Base-by-base conservation (phyloP, 2,329 filamentous ascomycete species). In the Calonectria leucothoes region DNA sequence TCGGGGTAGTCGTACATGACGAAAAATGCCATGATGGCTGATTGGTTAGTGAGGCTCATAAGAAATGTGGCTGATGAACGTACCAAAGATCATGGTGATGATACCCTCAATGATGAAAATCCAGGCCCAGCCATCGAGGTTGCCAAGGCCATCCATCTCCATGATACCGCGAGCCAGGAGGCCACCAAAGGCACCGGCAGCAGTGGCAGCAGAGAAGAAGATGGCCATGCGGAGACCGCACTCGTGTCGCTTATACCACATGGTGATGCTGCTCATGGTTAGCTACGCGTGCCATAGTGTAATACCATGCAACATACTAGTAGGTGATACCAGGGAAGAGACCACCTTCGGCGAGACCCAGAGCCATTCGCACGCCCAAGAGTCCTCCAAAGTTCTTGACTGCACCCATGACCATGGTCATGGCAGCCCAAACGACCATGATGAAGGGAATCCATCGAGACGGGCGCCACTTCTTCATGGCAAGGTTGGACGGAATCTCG, bases 81-180 rank as follows among this genome's bases (percentile, higher is more conserved):
- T 77, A 80, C 82, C 82, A 51, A 89, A 84, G 37, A 87, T 2
- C 6, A 90, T 81, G 7, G 88, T 90, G 27, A 86, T 78, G 25
- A 89, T 72, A 35, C 90, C 89, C 81, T 94, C 92, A 4, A 95
- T 85, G 72, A 95, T 93, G 82, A 96, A 96, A 66, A 96, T 95
- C 94, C 93, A 95, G 2, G 90, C 87, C 94, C 94, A 96, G 1
- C 93, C 93, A 64, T 84, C 82, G 15, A 90, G 88, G 31, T 83
- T 82, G 3, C 90, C 83, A 8, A 85, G 77, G 3, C 89, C 89
- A 1, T 86, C 78, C 88, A 93, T 91, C 80, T 91, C 88, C 37
- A 90, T 88, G 65, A 93, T 89, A 27, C 87, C 91, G 37, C 88
- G 88, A 3, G 91, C 91, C 20, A 93, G 84, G 12, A 93, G 85